Base-by-base conservation (phyloP, 495 filamentous ascomycete genomes). In the Pyrenula massariospora region DNA sequence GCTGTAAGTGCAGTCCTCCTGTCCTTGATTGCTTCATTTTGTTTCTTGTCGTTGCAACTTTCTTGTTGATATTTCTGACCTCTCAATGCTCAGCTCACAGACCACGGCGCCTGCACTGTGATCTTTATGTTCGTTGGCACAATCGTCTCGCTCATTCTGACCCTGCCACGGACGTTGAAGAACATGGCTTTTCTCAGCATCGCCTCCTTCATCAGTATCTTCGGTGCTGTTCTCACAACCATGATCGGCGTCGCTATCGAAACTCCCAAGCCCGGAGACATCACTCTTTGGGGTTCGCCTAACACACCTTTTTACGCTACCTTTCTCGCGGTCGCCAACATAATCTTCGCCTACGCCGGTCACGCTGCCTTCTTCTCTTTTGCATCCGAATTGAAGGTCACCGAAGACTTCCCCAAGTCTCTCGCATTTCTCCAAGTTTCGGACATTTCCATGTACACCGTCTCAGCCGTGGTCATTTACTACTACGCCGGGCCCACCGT, bases 301-400 rank as follows among this genome's bases (percentile, higher is more conserved):
- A 21, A 68, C 8, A 71, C 70, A 24, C 54, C 66, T 47, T 59
- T 75, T 15, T 54, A 83, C 73, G 25, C 74, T 78, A 56, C 86
- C 79, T 73, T 63, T 54, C 57, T 52, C 10, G 65, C 67, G 0
- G 63, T 70, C 12, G 65, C 64, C 24, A 72, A 73, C 54, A 71
- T 73, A 51, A 65, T 73, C 42, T 73, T 73, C 50, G 70, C 74
- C 10, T 73, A 70, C 63, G 78, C 84, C 72, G 72, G 86, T 60
- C 78, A 88, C 73, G 73, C 84, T 63, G 80, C 86, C 60, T 85
- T 88, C 68, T 87, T 91, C 70, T 80, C 76, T 52, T 83, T 92
- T 63, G 86, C 87, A 65, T 81, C 84, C 55, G 88, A 92, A 66
- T 78, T 92, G 70, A 81, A 84, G 62, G 78, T 83, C 1, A 85